Base-by-base conservation (phyloP, 176 grass and related monocot genomes). In the Oryza longistaminata region DNA sequence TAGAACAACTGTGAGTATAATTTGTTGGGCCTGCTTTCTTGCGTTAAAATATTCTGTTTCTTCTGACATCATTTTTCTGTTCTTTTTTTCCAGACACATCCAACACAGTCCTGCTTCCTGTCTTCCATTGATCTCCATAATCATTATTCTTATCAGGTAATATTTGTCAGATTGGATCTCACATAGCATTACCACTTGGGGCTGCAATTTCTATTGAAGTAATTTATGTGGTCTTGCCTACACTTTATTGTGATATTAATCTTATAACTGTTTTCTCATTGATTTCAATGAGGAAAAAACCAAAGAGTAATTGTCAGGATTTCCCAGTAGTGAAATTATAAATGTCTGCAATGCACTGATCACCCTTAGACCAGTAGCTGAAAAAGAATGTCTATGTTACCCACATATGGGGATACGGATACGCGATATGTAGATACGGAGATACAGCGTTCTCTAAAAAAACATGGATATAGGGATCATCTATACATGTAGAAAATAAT, bases 111-210 rank as follows among this genome's bases (percentile, higher is more conserved):
- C 61, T 99, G 97, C 85, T 99, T 99, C 88, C 76, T 99, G 77
- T 99, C 97, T 82, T 99, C 97, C 26, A 96, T 99, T 90, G 97
- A 99, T 92, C 92, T 99, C 68, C 97, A 99, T 67, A 99, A 92
- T 69, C 97, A 99, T 96, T 99, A 99, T 85, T 96, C 97, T 2
- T 99, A 99, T 84, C 97, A 99, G 93, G 97, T 99, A 74, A 89
- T 73, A 40, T 78, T 75, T 91, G 64, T 25, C 74, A 87, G 74
- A 82, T 31, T 82, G 58, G 13, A 78, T 80, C 53, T 68, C 72
- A 42, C 34, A 80, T 80, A 87, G 6, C 22, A n/a, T 65, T 79
- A 35, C 53, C 73, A 39, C 48, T 76, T 86, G 26, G 21, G 60
- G 29, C 2, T 11, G 43, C 21, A 58, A 58, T 5, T 79, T 68